These are phyloP conservation scores for Hericium erinaceus DNA, from an alignment of 768 basidiomycete genomes.

Conservation along the genomic window DNA sequence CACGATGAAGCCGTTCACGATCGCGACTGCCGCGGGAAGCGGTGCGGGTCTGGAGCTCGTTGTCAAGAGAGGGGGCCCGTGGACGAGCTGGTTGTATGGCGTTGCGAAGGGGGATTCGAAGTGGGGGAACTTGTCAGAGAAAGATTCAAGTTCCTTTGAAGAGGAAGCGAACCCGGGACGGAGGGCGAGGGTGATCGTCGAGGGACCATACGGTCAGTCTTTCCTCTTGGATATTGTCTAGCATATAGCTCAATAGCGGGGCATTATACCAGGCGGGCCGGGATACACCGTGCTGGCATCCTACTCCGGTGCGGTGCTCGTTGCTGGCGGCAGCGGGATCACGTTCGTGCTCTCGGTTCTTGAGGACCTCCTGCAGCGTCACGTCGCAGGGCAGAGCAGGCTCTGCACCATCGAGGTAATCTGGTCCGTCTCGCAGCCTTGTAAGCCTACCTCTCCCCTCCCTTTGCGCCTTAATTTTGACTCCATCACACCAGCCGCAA, in stretches of 20 bases:
- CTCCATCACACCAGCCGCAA: neutral
- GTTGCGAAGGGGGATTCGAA: conserved; percentile 27
- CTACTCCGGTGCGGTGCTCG: conserved; percentile 44
- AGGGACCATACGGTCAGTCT: conserved; percentile 43
- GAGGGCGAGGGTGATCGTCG: conserved; percentile 32
- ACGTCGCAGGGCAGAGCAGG: conserved; percentile 25
- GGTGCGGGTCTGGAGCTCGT: conserved; percentile 38
- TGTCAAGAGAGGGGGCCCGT: conserved; percentile 42
- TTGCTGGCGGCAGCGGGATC: conserved; percentile 56
- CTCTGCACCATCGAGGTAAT: conserved; percentile 42
- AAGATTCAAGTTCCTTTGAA: neutral
- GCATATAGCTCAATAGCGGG: neutral
- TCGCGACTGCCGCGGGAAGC: conserved; percentile 32
- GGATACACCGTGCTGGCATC: conserved; percentile 37
- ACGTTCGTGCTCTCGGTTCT: conserved; percentile 44
- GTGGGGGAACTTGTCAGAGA: conserved; percentile 6
- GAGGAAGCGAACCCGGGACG: neutral
- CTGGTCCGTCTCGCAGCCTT: conserved; percentile 40
- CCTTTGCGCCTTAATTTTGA: neutral
- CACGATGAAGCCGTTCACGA: conserved; percentile 29
- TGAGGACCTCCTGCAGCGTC: conserved; percentile 39
- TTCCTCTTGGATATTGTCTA: neutral
- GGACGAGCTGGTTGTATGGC: conserved; percentile 37
- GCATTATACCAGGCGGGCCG: conserved; percentile 25
- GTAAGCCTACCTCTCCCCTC: conserved; percentile 20